Evolutionary conservation across 495 filamentous ascomycete genomes (phyloP).

Genomic region (Annulohypoxylon maeteangense): DNA sequence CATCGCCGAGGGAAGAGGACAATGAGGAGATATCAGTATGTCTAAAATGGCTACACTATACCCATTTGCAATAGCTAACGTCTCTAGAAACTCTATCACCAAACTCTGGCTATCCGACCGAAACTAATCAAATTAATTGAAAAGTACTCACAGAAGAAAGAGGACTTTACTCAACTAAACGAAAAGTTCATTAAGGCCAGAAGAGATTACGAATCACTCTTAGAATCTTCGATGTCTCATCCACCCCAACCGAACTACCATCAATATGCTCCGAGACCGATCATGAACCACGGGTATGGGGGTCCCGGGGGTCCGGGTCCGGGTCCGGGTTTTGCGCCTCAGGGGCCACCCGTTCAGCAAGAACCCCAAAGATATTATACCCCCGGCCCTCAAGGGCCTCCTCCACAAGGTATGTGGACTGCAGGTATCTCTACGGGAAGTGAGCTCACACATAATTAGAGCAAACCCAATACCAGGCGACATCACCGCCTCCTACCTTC

Average conservation of each 20-base stretch:
- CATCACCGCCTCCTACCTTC: slow-evolving; percentile 60
- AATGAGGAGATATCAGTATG: slow-evolving; percentile 89
- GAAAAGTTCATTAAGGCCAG: slow-evolving; percentile 99
- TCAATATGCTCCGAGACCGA: slow-evolving; percentile 73
- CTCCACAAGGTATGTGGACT: slow-evolving; percentile 51
- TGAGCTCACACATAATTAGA: slow-evolving; percentile 48
- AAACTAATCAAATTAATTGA: slow-evolving; percentile 98
- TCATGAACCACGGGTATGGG: slow-evolving; percentile 72
- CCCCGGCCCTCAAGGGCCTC: slow-evolving; percentile 56
- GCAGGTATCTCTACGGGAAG: slow-evolving; percentile 29
- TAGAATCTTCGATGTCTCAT: slow-evolving; percentile 96
- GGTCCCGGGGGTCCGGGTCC: slow-evolving; percentile 51
- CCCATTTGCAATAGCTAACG: slow-evolving; percentile 22
- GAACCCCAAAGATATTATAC: slow-evolving; percentile 79
- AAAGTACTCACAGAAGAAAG: slow-evolving; percentile 99
- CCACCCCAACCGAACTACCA: slow-evolving; percentile 72
- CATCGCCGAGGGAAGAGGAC: slow-evolving; percentile 84
- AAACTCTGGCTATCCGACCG: slow-evolving; percentile 90
- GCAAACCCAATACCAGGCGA: slow-evolving; percentile 55
- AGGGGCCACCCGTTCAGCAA: slow-evolving; percentile 62
- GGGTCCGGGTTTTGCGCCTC: slow-evolving; percentile 57
- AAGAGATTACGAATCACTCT: slow-evolving; percentile 92
- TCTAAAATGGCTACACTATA: not conserved
- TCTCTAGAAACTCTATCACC: slow-evolving; percentile 82
- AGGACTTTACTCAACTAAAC: slow-evolving; percentile 97